Percentiles rank a stretch among this genome's conserved stretches.
Conservation (phyloP, 2,329 filamentous ascomycete genomes). For the Amesomyces nigricolor region DNA sequence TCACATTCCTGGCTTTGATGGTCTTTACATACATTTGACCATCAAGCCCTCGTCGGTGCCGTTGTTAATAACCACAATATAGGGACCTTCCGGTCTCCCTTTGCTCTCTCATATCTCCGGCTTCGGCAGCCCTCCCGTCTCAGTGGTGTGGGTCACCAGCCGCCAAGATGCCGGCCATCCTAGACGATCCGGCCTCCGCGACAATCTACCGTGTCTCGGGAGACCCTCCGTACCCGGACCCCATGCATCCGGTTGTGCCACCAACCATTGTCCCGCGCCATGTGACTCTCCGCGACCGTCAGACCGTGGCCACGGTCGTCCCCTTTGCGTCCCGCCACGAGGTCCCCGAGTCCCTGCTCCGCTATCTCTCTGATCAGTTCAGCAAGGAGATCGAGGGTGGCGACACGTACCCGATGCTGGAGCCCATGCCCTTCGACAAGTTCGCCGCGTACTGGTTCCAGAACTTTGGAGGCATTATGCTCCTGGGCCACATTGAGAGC, state of each 20-base stretch:
- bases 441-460: slow-evolving; percentile 88
- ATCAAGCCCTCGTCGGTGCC: not conserved
- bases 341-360: slow-evolving; percentile 68
- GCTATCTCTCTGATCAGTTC: slow-evolving; percentile 75
- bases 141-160: not conserved
- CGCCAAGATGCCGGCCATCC: slow-evolving; percentile 64
- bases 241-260: slow-evolving; percentile 58
- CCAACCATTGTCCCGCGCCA: slow-evolving; percentile 64
- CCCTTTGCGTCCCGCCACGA: slow-evolving; percentile 73
- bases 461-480: slow-evolving; percentile 83
- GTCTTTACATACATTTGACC: not conserved
- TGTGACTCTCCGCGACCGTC: slow-evolving; percentile 76
- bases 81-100: not conserved
- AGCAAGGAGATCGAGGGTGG: slow-evolving; percentile 89
- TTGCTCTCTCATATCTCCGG: not conserved
- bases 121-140: not conserved
- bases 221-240: slow-evolving; percentile 57
- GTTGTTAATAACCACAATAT: not conserved
- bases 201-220: slow-evolving; percentile 67
- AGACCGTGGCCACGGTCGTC: slow-evolving; percentile 76
- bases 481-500: slow-evolving; percentile 67
- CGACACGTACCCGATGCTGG: slow-evolving; percentile 85
- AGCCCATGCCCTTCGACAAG: slow-evolving; percentile 64
- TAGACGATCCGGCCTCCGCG: slow-evolving; percentile 68
- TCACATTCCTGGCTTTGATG: not conserved